phyloP scores from a whole-genome alignment of 2,329 filamentous ascomycete genomes.

The Colletotrichum gloeosporioides region DNA sequence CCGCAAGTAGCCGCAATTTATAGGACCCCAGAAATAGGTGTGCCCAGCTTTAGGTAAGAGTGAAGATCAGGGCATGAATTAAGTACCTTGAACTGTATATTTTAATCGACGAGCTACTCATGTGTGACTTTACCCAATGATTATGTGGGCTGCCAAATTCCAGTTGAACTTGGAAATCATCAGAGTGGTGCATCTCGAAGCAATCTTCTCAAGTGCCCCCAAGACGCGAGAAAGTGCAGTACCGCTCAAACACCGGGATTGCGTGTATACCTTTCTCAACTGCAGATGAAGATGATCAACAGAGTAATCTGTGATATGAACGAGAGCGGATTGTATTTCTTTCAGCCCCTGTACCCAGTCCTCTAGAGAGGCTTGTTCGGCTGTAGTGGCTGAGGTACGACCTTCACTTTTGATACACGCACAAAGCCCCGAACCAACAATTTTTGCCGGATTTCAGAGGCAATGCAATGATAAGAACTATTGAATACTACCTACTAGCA shows the following conservation, averaged over 20 bases:
- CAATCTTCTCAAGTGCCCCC: background rate
- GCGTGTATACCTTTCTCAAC: background rate
- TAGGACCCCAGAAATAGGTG: too few relatives aligned
- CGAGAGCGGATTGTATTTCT: background rate
- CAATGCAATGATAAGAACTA: background rate
- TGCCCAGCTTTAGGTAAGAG: too few relatives aligned
- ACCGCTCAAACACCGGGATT: rapidly evolving
- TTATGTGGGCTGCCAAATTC: too few relatives aligned
- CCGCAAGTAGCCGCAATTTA: too few relatives aligned
- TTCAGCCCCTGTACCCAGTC: background rate
- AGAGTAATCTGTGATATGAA: background rate
- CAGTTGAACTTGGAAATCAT: background rate
- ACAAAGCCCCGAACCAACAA: too few relatives aligned
- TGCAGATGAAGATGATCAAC: rapidly evolving
- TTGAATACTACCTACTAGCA: background rate
- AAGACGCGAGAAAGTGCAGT: background rate
- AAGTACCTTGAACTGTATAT: too few relatives aligned
- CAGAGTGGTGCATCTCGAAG: background rate
- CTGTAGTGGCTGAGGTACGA: background rate
- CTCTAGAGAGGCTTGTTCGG: background rate
- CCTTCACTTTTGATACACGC: background rate
- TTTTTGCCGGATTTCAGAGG: background rate
- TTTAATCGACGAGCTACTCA: too few relatives aligned
- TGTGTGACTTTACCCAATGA: too few relatives aligned
- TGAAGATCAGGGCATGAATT: too few relatives aligned